Evolutionary conservation across 805 yeast species (phyloP).

Genomic region (Teunomyces stri): DNA sequence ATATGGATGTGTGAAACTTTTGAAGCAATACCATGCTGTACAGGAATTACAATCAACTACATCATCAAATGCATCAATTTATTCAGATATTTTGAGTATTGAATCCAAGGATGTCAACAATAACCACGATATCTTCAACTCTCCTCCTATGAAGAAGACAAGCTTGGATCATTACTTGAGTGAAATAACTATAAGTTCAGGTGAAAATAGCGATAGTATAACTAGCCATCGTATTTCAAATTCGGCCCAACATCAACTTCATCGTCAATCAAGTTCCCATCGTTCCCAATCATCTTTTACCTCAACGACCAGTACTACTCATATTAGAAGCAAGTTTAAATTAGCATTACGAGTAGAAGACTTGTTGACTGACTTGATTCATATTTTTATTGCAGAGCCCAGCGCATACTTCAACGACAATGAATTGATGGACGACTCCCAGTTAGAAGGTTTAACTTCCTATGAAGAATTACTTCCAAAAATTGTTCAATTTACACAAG

Average conservation of each 20-base stretch:
- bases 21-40: slow-evolving; percentile 13
- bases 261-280: slow-evolving; percentile 3
- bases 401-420: slow-evolving; percentile 31
- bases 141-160: slow-evolving; percentile 11
- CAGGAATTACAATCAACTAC: not conserved
- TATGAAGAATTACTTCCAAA: slow-evolving; percentile 11
- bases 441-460: slow-evolving; percentile 7
- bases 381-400: slow-evolving; percentile 33
- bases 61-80: slow-evolving; percentile 5
- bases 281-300: not conserved
- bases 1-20: slow-evolving; percentile 22
- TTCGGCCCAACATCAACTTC: not conserved
- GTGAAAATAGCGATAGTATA: not conserved
- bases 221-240: not conserved
- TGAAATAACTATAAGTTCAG: slow-evolving; percentile 5
- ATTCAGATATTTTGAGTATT: slow-evolving; percentile 5
- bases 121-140: slow-evolving; percentile 1
- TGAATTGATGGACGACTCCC: slow-evolving; percentile 18
- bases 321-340: slow-evolving; percentile 1
- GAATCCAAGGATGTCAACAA: slow-evolving; percentile 3
- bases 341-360: slow-evolving; percentile 17
- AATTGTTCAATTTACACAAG: slow-evolving; percentile 19
- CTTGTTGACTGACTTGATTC: slow-evolving; percentile 30
- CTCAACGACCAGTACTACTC: not conserved
- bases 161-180: slow-evolving; percentile 17